Evolutionary conservation across 805 yeast species (phyloP).

Genomic region (Ogataea ganodermae): DNA sequence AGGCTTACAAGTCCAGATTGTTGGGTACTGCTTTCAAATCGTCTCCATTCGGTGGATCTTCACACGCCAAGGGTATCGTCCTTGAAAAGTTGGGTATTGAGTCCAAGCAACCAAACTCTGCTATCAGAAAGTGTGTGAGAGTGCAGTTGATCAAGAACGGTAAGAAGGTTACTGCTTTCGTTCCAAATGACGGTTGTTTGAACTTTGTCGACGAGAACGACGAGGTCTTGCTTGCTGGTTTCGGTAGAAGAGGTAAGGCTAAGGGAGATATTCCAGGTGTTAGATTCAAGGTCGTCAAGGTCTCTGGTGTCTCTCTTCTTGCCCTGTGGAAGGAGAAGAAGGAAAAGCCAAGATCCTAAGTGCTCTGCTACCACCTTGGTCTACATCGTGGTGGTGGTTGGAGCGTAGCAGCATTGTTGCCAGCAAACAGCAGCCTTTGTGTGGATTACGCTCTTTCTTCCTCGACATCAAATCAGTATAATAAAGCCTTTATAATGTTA

Average conservation of each 20-base stretch:
- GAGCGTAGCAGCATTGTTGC: neutral
- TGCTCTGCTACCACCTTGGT: conserved; percentile 10
- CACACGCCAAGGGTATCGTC: conserved; percentile 99
- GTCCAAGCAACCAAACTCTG: conserved; percentile 99
- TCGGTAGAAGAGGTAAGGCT: conserved; percentile 99
- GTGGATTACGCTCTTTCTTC: neutral
- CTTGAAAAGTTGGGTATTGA: conserved; percentile 99
- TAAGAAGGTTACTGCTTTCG: conserved; percentile 99
- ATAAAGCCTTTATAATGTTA: conserved; percentile 12
- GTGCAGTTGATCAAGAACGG: conserved; percentile 99
- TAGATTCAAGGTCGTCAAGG: conserved; percentile 99
- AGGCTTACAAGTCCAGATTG: conserved; percentile 96
- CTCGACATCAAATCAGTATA: conserved; percentile 11
- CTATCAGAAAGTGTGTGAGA: conserved; percentile 99
- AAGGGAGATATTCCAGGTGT: conserved; percentile 99
- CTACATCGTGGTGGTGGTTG: conserved; percentile 7
- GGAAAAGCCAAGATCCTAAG: conserved; percentile 99
- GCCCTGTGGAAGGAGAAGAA: conserved; percentile 99
- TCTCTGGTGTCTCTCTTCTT: conserved; percentile 98
- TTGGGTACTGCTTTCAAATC: conserved; percentile 99
- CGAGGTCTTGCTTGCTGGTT: conserved; percentile 99
- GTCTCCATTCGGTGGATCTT: conserved; percentile 99
- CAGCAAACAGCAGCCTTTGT: neutral
- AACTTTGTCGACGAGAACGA: conserved; percentile 99
- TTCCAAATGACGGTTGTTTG: conserved; percentile 99